These are phyloP conservation scores for Beauveria brongniartii DNA, from an alignment of 2,329 filamentous ascomycete genomes.

Conservation along the genomic window DNA sequence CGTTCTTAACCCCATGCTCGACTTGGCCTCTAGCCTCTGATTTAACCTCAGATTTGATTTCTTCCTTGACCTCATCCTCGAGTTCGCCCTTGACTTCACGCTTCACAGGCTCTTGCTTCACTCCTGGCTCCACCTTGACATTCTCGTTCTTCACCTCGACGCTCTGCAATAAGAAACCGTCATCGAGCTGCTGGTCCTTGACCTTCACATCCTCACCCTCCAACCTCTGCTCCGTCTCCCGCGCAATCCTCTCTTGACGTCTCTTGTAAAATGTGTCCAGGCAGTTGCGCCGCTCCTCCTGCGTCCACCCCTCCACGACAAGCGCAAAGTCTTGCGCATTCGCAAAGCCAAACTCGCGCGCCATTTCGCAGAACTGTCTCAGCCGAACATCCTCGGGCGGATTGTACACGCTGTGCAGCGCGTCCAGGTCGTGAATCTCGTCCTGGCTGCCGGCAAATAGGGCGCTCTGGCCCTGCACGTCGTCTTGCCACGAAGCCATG, in stretches of 20 bases:
- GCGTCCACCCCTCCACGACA: constrained; percentile 83
- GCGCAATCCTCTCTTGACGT: constrained; percentile 46
- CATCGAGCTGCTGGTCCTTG: constrained; percentile 5
- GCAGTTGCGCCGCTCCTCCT: constrained; percentile 69
- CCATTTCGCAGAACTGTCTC: constrained; percentile 89
- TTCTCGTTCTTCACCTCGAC: constrained; percentile 9
- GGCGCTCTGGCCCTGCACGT: constrained; percentile 38
- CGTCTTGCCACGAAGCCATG: constrained; percentile 39
- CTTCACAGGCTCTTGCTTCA: background rate
- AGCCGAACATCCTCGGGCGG: constrained; percentile 66
- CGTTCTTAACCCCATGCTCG: constrained; percentile 7
- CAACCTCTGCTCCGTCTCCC: constrained; percentile 15
- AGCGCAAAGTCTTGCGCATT: constrained; percentile 79
- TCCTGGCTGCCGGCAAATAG: constrained; percentile 49
- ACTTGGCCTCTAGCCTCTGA: constrained; percentile 7
- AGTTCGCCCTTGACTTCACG: constrained; percentile 9
- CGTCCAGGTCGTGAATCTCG: constrained; percentile 21
- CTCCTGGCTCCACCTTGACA: background rate
- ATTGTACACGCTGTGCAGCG: constrained; percentile 45
- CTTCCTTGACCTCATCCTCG: background rate
- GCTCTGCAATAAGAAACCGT: background rate
- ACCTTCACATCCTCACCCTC: constrained; percentile 1
- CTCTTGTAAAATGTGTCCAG: constrained; percentile 72
- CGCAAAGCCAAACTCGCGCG: constrained; percentile 65
- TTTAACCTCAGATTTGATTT: constrained; percentile 11